Evolutionary conservation across 225 moss, liverwort and hornwort genomes (phyloP), one percentile per base, ranked within the genome.

Genomic region (Anthoceros angustus): DNA sequence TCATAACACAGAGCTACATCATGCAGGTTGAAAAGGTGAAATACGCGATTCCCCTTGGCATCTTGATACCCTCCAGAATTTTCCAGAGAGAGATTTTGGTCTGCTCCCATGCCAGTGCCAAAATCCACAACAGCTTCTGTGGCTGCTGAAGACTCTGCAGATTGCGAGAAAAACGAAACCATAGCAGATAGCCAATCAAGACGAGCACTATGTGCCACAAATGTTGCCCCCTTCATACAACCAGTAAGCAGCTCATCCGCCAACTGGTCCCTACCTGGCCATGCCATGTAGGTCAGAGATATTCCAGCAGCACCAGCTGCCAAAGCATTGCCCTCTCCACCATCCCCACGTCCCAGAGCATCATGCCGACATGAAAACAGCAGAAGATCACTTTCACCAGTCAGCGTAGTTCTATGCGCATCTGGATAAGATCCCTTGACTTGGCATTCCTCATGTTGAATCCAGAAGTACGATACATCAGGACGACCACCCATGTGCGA

Each of bases 1-100:
- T 98, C 95, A 64, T 98, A 92, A 80, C 92, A 82, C 63, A 98
- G 80, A 23, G 95, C 95, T 42, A 84, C 84, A 79, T 98, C 95
- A 66, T 92, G 95, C 71, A 98, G 69, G 69, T 98, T 91, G 73
- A 98, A 69, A 69, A 98, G 77, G 61, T 85, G 86, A 50, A 76
- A 85, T 43, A 69, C 81, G 63, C 81, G 76, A 9, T 55, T 55
- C 55, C 55, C 18, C n/a, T 25, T 42, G 14, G 0, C 66, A 40
- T 41, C 10, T 32, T 32, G 32, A 32, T 32, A 32, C 4, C 32
- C 32, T 41, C 10, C 42, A 39, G n/a, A 14, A 18, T 12, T 60
- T 9, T 18, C 45, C 43, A 11, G 2, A 25, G 23, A 46, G 12
- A 66, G 72, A 26, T 32, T 42, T 42, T 78, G 68, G 66, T 46